Evolutionary conservation across 1,284 basidiomycete species (phyloP).

Genomic region (Irpex sp.): DNA sequence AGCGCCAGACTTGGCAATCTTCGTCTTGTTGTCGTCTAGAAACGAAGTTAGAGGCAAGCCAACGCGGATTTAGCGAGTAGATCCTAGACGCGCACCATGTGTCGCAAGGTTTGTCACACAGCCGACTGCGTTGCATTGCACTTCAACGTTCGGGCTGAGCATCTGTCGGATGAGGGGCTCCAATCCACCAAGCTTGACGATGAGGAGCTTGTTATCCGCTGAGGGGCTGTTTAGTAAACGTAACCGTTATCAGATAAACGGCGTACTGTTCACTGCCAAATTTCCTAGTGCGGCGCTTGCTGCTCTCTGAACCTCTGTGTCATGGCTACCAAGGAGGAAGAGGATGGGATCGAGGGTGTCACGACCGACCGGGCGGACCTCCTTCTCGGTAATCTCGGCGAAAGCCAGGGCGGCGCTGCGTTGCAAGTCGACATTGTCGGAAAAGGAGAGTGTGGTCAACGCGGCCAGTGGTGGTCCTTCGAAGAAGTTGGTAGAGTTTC

Average conservation of each 20-base stretch:
- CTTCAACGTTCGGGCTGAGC: conserved; percentile 98
- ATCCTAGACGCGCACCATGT: conserved; percentile 64
- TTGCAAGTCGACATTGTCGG: conserved; percentile 99
- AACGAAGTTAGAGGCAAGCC: neutral
- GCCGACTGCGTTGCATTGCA: conserved; percentile 99
- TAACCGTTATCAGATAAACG: neutral
- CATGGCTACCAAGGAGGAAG: conserved; percentile 96
- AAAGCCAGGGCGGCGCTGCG: conserved; percentile 97
- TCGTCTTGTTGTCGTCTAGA: conserved; percentile 98
- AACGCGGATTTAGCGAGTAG: neutral
- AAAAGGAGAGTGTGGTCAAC: conserved; percentile 96
- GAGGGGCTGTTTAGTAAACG: conserved; percentile 1
- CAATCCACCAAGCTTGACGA: conserved; percentile 96
- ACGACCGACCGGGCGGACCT: conserved; percentile 93
- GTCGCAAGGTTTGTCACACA: conserved; percentile 99
- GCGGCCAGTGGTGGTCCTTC: conserved; percentile 89
- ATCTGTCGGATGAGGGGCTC: conserved; percentile 99
- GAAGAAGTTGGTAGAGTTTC: conserved; percentile 96
- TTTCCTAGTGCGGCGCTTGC: conserved; percentile 99
- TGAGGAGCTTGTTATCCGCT: conserved; percentile 99
- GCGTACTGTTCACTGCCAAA: conserved; percentile 94
- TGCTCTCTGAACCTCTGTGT: conserved; percentile 98
- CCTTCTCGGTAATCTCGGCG: conserved; percentile 99
- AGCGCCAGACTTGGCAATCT: conserved; percentile 99
- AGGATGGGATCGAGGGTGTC: conserved; percentile 99